phyloP scores from a whole-genome alignment of 495 filamentous ascomycete species.

The Pseudomonodictys pantanalensis region DNA sequence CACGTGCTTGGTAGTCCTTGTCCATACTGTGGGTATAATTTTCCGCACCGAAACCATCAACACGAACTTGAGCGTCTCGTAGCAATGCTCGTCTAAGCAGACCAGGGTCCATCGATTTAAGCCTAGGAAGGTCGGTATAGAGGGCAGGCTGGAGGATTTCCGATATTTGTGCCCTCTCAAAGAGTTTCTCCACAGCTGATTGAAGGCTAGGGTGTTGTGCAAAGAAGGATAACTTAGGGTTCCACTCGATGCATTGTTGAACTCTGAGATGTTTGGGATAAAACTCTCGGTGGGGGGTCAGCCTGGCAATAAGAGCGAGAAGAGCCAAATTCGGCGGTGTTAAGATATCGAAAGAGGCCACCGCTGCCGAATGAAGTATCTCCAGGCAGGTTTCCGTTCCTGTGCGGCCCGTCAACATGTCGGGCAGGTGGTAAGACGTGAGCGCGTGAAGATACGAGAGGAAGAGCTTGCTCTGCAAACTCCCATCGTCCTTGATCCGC shows the following conservation, averaged over 20 bases:
- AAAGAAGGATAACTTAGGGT: neutral
- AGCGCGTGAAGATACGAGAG: constrained; percentile 22
- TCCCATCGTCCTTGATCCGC: constrained; percentile 17
- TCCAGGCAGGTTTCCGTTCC: constrained; percentile 15
- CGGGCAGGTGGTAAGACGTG: constrained; percentile 13
- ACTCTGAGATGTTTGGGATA: constrained; percentile 49
- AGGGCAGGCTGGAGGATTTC: neutral
- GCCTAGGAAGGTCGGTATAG: neutral
- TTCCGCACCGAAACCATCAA: constrained; percentile 56
- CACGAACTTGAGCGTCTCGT: constrained; percentile 39
- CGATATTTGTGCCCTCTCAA: neutral
- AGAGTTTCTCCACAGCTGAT: neutral
- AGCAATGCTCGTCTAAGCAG: constrained; percentile 13
- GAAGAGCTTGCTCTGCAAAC: constrained; percentile 20
- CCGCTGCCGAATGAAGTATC: constrained; percentile 6
- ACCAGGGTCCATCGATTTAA: neutral
- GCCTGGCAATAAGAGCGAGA: constrained; percentile 42
- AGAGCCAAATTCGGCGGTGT: constrained; percentile 29
- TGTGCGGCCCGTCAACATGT: constrained; percentile 11
- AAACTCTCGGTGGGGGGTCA: constrained; percentile 54
- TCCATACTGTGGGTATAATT: constrained; percentile 42
- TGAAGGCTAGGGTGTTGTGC: constrained; percentile 6
- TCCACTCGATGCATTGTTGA: constrained; percentile 21
- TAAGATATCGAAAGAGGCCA: constrained; percentile 19
- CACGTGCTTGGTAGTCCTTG: constrained; percentile 32